A percentile compares a stretch with the other conserved stretches of the same genome.
These are phyloP conservation scores for Phallus indusiatus DNA, from an alignment of 768 basidiomycete species.

Conservation along the genomic window DNA sequence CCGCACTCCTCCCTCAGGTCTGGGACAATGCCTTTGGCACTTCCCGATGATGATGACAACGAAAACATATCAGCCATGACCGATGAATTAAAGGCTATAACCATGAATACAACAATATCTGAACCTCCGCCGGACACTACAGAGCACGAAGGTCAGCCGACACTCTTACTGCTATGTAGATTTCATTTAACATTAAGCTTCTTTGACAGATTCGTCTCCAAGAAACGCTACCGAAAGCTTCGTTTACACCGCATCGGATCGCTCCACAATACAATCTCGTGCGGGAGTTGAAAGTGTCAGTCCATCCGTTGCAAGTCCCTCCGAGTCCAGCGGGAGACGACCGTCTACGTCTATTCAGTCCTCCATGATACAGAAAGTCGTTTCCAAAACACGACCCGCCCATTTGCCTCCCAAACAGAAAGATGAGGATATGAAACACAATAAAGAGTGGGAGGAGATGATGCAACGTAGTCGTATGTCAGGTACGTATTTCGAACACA, in stretches of 20 bases:
- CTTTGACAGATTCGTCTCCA: slow-evolving; percentile 4
- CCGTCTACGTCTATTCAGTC: slow-evolving; percentile 50
- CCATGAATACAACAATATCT: neutral
- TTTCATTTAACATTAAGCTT: neutral
- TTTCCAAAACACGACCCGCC: slow-evolving; percentile 75
- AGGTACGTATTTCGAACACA: slow-evolving; percentile 35
- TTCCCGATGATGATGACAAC: neutral
- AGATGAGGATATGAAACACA: slow-evolving; percentile 72
- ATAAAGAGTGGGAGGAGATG: slow-evolving; percentile 82
- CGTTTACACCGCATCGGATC: slow-evolving; percentile 21
- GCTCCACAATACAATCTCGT: slow-evolving; percentile 8
- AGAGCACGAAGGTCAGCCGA: slow-evolving; percentile 3
- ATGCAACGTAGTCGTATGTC: slow-evolving; percentile 69
- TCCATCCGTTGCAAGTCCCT: neutral
- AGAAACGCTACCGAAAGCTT: slow-evolving; percentile 19
- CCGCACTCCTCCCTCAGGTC: neutral
- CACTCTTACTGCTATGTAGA: slow-evolving; percentile 11
- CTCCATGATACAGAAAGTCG: slow-evolving; percentile 65
- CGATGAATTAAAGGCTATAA: neutral
- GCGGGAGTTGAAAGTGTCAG: neutral
- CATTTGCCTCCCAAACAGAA: slow-evolving; percentile 78
- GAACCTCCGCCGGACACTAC: neutral
- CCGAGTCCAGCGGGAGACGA: slow-evolving; percentile 22
- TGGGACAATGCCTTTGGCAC: neutral
- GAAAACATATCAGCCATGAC: neutral